A percentile compares a stretch with the other conserved stretches of the same genome.
These are phyloP conservation scores for Anisodus tanguticus DNA, from an alignment of 257 asterid species.

Conservation along the genomic window DNA sequence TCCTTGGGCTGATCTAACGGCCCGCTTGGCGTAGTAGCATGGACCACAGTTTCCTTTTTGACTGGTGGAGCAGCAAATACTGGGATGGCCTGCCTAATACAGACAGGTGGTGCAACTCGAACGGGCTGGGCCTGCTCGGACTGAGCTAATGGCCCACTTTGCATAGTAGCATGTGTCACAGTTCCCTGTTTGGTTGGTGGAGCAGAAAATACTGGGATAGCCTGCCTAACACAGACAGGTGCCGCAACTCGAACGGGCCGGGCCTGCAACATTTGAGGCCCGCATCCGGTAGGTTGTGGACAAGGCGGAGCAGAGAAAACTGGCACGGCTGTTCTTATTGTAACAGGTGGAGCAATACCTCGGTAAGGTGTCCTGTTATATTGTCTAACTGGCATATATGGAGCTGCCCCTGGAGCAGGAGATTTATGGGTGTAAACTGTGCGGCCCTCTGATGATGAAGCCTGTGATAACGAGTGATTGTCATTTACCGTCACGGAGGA, in stretches of 20 bases:
- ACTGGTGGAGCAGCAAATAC: constrained; percentile 55
- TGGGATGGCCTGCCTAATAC: constrained; percentile 64
- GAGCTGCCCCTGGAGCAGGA: constrained; percentile 43
- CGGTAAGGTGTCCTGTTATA: constrained; percentile 50
- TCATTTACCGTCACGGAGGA: constrained; percentile 28
- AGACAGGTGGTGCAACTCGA: constrained; percentile 57
- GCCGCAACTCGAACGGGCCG: constrained; percentile 49
- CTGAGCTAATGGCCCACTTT: constrained; percentile 34
- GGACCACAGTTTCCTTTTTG: constrained; percentile 37
- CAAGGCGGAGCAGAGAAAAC: constrained; percentile 76
- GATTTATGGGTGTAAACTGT: constrained; percentile 17
- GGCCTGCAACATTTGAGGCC: constrained; percentile 46
- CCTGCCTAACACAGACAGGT: constrained; percentile 63
- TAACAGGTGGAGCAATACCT: constrained; percentile 70
- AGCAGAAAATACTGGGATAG: constrained; percentile 63
- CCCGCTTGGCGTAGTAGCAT: constrained; percentile 32
- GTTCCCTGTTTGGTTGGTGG: constrained; percentile 39
- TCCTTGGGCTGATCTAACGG: constrained; percentile 38
- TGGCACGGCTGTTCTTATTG: constrained; percentile 65
- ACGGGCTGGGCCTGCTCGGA: constrained; percentile 47
- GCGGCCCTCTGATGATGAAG: constrained; percentile 46
- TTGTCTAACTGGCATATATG: constrained; percentile 50
- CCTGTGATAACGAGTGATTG: background rate
- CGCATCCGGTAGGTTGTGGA: constrained; percentile 44
- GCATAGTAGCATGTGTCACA: constrained; percentile 23